Conservation (phyloP, 1,284 basidiomycete genomes). For the Pascua guehoae region DNA sequence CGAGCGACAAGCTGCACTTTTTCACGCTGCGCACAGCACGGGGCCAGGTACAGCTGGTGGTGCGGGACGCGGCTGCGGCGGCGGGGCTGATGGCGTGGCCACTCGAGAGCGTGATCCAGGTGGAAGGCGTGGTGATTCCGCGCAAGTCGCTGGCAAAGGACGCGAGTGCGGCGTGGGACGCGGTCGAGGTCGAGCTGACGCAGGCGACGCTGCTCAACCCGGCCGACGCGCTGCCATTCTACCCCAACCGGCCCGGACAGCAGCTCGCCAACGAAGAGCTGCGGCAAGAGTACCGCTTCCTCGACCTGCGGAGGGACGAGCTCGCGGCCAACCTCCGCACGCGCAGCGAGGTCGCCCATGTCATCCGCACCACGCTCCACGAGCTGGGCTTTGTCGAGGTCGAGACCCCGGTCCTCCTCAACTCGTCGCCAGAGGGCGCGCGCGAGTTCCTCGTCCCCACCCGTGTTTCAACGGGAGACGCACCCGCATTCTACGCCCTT, state of each 20-base stretch:
- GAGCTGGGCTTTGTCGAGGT: conserved; percentile 80
- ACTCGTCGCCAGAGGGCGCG: conserved; percentile 90
- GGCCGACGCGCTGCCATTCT: conserved; percentile 69
- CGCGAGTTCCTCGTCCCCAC: conserved; percentile 91
- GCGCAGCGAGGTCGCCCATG: conserved; percentile 73
- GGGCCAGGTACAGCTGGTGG: conserved; percentile 70
- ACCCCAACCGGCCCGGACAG: conserved; percentile 71
- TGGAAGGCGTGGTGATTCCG: conserved; percentile 65
- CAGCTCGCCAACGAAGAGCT: conserved; percentile 78
- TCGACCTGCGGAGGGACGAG: conserved; percentile 74
- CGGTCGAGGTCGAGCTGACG: conserved; percentile 74
- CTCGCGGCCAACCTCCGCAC: conserved; percentile 74
- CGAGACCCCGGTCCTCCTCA: conserved; percentile 88
- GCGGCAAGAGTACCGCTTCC: conserved; percentile 75
- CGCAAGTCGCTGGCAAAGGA: conserved; percentile 55
- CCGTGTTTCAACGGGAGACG: conserved; percentile 48
- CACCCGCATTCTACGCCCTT: conserved; percentile 77
- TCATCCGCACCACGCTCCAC: conserved; percentile 70
- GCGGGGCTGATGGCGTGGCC: conserved; percentile 61
- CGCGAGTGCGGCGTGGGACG: conserved; percentile 54
- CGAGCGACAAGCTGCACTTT: conserved; percentile 43
- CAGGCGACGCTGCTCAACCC: conserved; percentile 72
- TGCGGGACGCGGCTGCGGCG: conserved; percentile 44
- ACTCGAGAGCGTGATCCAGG: conserved; percentile 68
- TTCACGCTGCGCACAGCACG: conserved; percentile 69